These are phyloP conservation scores for Clitocybe nebularis DNA, from an alignment of 1,284 basidiomycete species.

Conservation along the genomic window DNA sequence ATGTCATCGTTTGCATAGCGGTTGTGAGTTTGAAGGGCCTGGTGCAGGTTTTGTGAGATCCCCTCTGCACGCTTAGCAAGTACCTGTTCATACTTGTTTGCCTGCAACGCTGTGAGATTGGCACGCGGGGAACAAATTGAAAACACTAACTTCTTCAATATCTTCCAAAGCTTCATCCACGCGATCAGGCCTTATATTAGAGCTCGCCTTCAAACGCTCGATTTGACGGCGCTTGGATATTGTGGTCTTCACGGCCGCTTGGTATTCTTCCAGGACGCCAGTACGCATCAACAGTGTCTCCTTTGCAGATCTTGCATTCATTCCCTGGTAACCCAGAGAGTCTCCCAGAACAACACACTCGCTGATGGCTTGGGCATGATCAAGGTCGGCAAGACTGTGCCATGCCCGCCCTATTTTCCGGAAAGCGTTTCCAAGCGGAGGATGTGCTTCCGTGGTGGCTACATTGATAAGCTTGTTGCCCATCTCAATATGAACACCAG, in stretches of 20 bases:
- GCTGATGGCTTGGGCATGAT: slow-evolving; percentile 83
- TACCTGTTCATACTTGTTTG: slow-evolving; percentile 81
- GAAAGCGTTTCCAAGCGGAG: slow-evolving; percentile 73
- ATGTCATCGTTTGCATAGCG: slow-evolving; percentile 86
- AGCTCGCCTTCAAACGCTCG: slow-evolving; percentile 86
- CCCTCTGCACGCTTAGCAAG: slow-evolving; percentile 79
- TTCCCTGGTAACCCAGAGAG: slow-evolving; percentile 87
- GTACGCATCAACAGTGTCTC: slow-evolving; percentile 87
- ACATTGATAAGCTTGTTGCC: slow-evolving; percentile 86
- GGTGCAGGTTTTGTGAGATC: slow-evolving; percentile 88
- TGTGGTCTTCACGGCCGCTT: slow-evolving; percentile 83
- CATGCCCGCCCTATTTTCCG: slow-evolving; percentile 81
- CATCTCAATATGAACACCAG: slow-evolving; percentile 76
- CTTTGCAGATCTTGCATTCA: slow-evolving; percentile 93
- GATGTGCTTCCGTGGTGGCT: slow-evolving; percentile 84
- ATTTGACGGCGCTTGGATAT: slow-evolving; percentile 89
- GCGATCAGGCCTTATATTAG: slow-evolving; percentile 78
- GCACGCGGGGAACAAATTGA: not conserved
- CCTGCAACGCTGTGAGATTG: slow-evolving; percentile 40
- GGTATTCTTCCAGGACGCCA: slow-evolving; percentile 87
- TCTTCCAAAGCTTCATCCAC: slow-evolving; percentile 94
- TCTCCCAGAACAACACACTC: slow-evolving; percentile 92
- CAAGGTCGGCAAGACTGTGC: slow-evolving; percentile 81
- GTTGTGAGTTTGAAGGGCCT: slow-evolving; percentile 79
- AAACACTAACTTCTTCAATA: slow-evolving; percentile 75